A percentile compares a stretch with the other conserved stretches of the same genome.
Evolutionary conservation across 192 early-diverging fungal genomes (phyloP).

Genomic region (Rhizoclosmatium sp.): DNA sequence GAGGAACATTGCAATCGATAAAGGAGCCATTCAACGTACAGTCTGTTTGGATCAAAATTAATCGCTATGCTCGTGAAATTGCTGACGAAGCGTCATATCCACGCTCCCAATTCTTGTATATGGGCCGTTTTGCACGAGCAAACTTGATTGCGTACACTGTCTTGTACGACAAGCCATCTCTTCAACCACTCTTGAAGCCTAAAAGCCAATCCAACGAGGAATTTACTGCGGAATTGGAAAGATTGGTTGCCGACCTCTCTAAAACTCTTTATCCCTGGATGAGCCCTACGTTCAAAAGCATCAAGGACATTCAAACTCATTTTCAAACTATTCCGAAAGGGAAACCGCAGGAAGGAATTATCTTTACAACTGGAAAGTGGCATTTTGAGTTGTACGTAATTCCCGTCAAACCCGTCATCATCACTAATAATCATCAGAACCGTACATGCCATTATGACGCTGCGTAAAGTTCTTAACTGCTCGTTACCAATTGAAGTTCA

Average conservation of each 20-base stretch:
- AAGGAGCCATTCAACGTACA: constrained; percentile 7
- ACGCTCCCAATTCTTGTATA: constrained; percentile 6
- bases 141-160: constrained; percentile 22
- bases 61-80: constrained; percentile 10
- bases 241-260: background rate
- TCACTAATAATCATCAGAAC: background rate
- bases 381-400: constrained; percentile 35
- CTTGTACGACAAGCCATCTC: constrained; percentile 18
- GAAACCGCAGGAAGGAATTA: background rate
- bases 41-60: constrained; percentile 19
- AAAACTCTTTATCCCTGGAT: constrained; percentile 23
- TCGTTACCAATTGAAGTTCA: constrained; percentile 66
- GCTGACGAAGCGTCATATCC: background rate
- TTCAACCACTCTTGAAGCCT: background rate
- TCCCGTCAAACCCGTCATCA: background rate
- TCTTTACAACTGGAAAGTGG: constrained; percentile 18
- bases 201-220: background rate
- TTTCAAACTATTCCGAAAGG: background rate
- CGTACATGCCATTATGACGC: constrained; percentile 8
- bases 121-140: constrained; percentile 27
- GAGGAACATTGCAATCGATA: constrained; percentile 5
- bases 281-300: background rate
- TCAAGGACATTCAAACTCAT: background rate
- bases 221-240: background rate
- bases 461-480: constrained; percentile 45